Evolutionary conservation across 495 filamentous ascomycete genomes (phyloP).

Genomic region (Pseudoneurospora amorphoporcata): DNA sequence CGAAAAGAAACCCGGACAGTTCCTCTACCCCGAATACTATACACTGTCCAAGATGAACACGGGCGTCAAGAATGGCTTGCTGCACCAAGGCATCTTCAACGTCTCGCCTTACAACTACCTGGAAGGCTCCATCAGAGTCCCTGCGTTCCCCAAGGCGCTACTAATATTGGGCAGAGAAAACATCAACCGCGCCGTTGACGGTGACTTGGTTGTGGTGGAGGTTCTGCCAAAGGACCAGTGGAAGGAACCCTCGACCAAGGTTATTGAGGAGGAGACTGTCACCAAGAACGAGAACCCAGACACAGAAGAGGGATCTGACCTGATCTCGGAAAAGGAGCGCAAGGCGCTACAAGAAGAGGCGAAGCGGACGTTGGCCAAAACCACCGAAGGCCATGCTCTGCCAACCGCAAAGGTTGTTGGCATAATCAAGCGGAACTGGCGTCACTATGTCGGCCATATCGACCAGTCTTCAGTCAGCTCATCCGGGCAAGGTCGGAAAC

Average conservation of each 20-base stretch:
- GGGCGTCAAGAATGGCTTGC: conserved; percentile 67
- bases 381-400: conserved; percentile 66
- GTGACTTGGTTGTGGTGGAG: conserved; percentile 86
- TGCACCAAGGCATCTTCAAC: conserved; percentile 92
- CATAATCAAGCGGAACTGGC: conserved; percentile 88
- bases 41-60: conserved; percentile 93
- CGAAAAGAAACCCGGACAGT: conserved; percentile 50
- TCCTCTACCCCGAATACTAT: conserved; percentile 74
- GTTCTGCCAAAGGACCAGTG: conserved; percentile 88
- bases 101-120: conserved; percentile 97
- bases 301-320: conserved; percentile 57
- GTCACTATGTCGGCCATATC: conserved; percentile 93
- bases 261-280: conserved; percentile 87
- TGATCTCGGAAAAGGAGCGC: conserved; percentile 78
- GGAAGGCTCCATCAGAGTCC: conserved; percentile 81
- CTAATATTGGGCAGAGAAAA: conserved; percentile 89
- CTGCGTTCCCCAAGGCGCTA: conserved; percentile 79
- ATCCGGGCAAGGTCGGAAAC: conserved; percentile 62
- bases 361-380: conserved; percentile 70
- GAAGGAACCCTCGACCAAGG: conserved; percentile 90
- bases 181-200: conserved; percentile 86
- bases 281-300: conserved; percentile 91
- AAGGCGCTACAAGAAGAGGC: conserved; percentile 83
- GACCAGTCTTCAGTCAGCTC: conserved; percentile 75
- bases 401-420: conserved; percentile 92